Base-by-base conservation (phyloP, 176 grass and related monocot species). In the Metroxylon sagu region DNA sequence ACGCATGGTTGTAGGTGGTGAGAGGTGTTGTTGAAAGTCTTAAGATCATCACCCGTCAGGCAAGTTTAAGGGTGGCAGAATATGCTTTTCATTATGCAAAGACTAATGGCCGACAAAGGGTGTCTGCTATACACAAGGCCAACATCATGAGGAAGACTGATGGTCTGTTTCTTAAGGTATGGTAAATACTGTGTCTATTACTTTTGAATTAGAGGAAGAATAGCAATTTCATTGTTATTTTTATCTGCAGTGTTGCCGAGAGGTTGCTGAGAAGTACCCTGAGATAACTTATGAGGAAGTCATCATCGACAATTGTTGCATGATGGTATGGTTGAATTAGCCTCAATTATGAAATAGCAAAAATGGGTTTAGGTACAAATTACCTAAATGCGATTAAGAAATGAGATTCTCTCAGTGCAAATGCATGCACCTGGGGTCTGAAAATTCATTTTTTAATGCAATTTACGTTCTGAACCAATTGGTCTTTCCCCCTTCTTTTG, bases 131-230 rank as follows among this genome's bases (percentile, higher is more conserved):
- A 65, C 92, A 97, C 73, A 97, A 97, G 71, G 92, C 92, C 50
- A 97, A 97, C 66, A 97, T 97, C 49, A 91, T 97, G 93, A 86
- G 87, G 77, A 97, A 97, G 76, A 97, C 93, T 26, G 93, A 97
- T 7, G 93, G 87, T n/a, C 87, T 97, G 75, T 97, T 97, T 55
- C 93, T 97, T 39, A 97, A 85, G 93, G 93, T 97, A 63, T 64
- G 23, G 49, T 49, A 16, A 16, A 65, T 6, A 21, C 65, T 0
- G 35, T 43, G 35, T 12, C 35, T 43, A 14, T 25, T 48, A 39
- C 53, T 67, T 69, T 55, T 25, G 3, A 63, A 61, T 30, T 74
- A n/a, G 6, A 62, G 19, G 49, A 70, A 50, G 51, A 43, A n/a
- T 74, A 3, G 35, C 12, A 52, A 68, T 43, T 28, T 19, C 18